Evolutionary conservation across 257 asterid genomes (phyloP).

Genomic region (Echites panduratus): DNA sequence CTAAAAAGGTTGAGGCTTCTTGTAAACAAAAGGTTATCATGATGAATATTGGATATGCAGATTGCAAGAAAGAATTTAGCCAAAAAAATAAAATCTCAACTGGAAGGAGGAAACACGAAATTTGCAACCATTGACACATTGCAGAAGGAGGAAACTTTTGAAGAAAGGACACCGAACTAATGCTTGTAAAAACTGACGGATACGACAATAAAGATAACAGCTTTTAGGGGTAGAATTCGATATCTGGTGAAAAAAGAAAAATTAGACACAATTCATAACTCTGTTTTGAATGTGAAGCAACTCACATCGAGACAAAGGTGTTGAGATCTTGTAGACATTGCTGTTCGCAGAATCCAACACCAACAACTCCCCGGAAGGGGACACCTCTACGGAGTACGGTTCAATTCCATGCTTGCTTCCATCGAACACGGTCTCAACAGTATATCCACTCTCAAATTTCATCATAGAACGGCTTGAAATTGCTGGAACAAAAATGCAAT

Average conservation of each 20-base stretch:
- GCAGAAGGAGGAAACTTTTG: background rate
- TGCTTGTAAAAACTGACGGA: too few relatives aligned
- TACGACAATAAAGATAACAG: background rate
- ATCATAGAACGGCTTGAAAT: constrained; percentile 80
- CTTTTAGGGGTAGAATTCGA: background rate
- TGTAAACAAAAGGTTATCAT: constrained; percentile 37
- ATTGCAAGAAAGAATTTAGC: constrained; percentile 19
- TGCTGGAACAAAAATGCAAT: constrained; percentile 31
- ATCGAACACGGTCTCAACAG: constrained; percentile 92
- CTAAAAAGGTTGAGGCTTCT: constrained; percentile 38
- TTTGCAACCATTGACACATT: background rate
- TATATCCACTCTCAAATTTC: constrained; percentile 89
- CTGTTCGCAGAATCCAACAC: constrained; percentile 75
- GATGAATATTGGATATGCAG: constrained; percentile 24
- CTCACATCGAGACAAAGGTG: constrained; percentile 85
- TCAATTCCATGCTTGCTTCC: constrained; percentile 93
- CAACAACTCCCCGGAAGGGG: constrained; percentile 65
- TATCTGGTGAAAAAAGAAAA: background rate
- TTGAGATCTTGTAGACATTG: constrained; percentile 77
- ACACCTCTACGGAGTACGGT: constrained; percentile 64
- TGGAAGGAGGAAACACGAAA: background rate
- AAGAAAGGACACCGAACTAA: background rate
- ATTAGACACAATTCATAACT: background rate
- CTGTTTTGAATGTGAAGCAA: constrained; percentile 3
- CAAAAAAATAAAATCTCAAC: too few relatives aligned